Base-by-base conservation (phyloP, 202 grass and related monocot genomes). In the Setaria italica region DNA sequence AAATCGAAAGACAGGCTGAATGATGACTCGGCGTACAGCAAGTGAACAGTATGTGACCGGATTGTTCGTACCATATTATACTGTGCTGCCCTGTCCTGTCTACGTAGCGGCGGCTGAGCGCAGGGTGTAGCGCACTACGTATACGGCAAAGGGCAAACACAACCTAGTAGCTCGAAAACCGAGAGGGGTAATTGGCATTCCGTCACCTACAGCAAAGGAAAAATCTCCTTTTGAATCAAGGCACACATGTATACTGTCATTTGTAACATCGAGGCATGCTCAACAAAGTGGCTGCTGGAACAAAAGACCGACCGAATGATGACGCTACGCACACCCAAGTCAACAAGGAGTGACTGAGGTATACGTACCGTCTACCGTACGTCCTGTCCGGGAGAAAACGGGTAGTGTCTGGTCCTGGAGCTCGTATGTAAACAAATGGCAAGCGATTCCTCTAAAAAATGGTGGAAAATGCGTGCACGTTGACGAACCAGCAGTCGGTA, bases 391-490 rank as follows among this genome's bases (percentile, higher is more conserved):
- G 4, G 21, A 42, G 68, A 34, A 85, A 76, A 50, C 34, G 12
- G 51, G 77, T 19, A 5, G 20, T 32, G 13, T 65, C 73, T 62
- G 17, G 12, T 72, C 56, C 37, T 86, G 79, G 57, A 34, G 39
- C 70, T 74, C 48, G 67, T 49, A 0, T 9, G 20, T 60, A 25
- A 21, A 30, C 59, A 13, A 32, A 13, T 10, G 21, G 21, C n/a
- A 25, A 32, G 25, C 9, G 9, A 30, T 29, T 12, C 20, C 56
- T 30, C 9, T 2, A 60, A 62, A 62, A 62, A 51, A 72, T 7
- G 14, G 42, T 4, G 45, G 66, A 29, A 60, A 70, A 57, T 59
- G 56, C 32, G 35, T n/a, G 73, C 50, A 9, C 74, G 29, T 13
- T 43, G 79, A 48, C 50, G 21, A 25, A 66, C 67, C 25, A 25